Conservation (phyloP, 1,284 basidiomycete genomes). For the Ceratobasidium sp. region DNA sequence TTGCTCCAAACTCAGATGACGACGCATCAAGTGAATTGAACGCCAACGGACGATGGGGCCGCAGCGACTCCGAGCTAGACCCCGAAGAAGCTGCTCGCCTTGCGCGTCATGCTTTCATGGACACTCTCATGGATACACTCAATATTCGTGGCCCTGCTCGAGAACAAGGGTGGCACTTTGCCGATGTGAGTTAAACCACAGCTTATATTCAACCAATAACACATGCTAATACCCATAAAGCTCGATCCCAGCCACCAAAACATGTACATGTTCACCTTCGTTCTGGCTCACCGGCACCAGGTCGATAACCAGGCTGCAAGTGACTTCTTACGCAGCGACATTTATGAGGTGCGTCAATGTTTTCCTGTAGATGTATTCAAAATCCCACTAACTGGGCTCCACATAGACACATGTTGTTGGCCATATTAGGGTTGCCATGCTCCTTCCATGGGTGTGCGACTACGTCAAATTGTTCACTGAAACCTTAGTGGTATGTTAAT, state of each 20-base stretch:
- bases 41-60: not conserved
- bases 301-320: not conserved
- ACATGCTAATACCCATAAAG: not conserved
- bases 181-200: not conserved
- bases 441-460: not conserved
- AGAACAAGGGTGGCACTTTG: not conserved
- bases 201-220: not conserved
- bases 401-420: slow-evolving; percentile 9
- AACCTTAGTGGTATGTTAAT: not conserved
- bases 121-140: not conserved
- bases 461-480: not conserved
- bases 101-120: not conserved
- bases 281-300: not conserved
- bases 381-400: too few relatives aligned
- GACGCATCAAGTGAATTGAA: too few relatives aligned
- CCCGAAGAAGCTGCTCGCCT: not conserved
- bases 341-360: slow-evolving; percentile 1
- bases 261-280: not conserved
- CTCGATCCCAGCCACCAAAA: not conserved
- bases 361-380: too few relatives aligned
- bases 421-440: not conserved
- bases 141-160: not conserved
- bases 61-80: not conserved
- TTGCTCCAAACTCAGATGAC: too few relatives aligned
- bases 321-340: slow-evolving; percentile 3